Conservation (phyloP, 306 rosid species). For the Comarum palustre region DNA sequence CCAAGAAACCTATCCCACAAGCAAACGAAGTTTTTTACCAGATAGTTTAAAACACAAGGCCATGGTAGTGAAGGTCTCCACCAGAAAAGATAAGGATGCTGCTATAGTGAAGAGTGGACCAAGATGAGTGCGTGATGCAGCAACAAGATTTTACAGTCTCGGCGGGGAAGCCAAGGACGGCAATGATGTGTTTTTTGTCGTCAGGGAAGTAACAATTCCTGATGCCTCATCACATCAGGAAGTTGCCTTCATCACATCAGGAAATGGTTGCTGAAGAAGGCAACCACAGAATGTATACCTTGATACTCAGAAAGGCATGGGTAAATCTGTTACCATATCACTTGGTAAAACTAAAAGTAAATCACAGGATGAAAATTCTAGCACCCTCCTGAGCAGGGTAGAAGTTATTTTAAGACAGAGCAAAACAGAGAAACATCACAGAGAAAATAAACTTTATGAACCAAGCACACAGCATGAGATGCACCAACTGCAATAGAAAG, state of each 20-base stretch:
- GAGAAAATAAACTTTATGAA: slow-evolving; percentile 9
- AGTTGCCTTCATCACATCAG: neutral
- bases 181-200: neutral
- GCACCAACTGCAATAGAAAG: slow-evolving; percentile 72
- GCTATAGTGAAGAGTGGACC: neutral
- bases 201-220: neutral
- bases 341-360: neutral
- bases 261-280: neutral
- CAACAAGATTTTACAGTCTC: neutral
- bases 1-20: neutral
- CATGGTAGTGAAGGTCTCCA: neutral
- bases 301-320: neutral
- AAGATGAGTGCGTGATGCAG: neutral
- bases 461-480: slow-evolving; percentile 79
- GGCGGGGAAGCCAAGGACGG: neutral
- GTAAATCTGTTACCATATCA: neutral
- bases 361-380: neutral
- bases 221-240: neutral
- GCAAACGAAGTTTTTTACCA: neutral
- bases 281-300: neutral
- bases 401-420: neutral
- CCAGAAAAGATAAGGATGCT: neutral
- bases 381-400: neutral
- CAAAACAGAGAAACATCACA: neutral
- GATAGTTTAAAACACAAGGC: neutral